Conservation (phyloP, 2,329 filamentous ascomycete species). For the Chlorencoelia australis region DNA sequence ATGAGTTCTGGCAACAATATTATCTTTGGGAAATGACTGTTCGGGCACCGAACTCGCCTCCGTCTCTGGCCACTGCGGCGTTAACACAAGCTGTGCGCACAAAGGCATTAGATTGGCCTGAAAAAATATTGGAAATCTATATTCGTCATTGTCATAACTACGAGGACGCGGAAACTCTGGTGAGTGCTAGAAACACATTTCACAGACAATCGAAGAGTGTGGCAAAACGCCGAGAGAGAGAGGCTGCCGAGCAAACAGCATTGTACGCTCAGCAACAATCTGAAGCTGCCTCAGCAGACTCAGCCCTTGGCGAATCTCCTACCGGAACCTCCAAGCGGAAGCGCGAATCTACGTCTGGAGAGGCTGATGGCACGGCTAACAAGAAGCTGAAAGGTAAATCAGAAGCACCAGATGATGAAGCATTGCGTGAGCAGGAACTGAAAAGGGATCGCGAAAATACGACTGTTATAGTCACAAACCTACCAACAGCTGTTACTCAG, state of each 20-base stretch:
- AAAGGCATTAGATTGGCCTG: slow-evolving; percentile 62
- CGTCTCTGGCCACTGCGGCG: slow-evolving; percentile 64
- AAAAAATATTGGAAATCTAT: slow-evolving; percentile 65
- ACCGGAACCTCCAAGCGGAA: slow-evolving; percentile 55
- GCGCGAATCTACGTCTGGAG: slow-evolving; percentile 47
- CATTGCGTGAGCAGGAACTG: slow-evolving; percentile 31
- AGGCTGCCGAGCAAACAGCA: slow-evolving; percentile 50
- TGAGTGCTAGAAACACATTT: slow-evolving; percentile 62
- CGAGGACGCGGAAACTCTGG: slow-evolving; percentile 66
- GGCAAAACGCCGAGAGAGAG: slow-evolving; percentile 52
- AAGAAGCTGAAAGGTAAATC: slow-evolving; percentile 53
- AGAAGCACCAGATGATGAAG: slow-evolving; percentile 28
- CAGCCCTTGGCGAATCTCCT: slow-evolving; percentile 16
- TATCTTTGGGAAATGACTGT: slow-evolving; percentile 77
- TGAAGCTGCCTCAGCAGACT: slow-evolving; percentile 23
- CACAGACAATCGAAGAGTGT: slow-evolving; percentile 58
- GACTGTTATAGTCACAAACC: slow-evolving; percentile 68
- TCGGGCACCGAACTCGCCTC: slow-evolving; percentile 38
- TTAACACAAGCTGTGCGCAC: slow-evolving; percentile 59
- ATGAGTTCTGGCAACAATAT: slow-evolving; percentile 89
- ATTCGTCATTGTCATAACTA: slow-evolving; percentile 81
- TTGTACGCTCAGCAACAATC: slow-evolving; percentile 34
- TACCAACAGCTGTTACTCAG: slow-evolving; percentile 61
- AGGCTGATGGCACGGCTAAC: slow-evolving; percentile 39
- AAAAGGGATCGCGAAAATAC: slow-evolving; percentile 89